Percentiles rank a stretch among this genome's conserved stretches.
Conservation (phyloP, 441 rosid genomes). For the Oxalis stricta region DNA sequence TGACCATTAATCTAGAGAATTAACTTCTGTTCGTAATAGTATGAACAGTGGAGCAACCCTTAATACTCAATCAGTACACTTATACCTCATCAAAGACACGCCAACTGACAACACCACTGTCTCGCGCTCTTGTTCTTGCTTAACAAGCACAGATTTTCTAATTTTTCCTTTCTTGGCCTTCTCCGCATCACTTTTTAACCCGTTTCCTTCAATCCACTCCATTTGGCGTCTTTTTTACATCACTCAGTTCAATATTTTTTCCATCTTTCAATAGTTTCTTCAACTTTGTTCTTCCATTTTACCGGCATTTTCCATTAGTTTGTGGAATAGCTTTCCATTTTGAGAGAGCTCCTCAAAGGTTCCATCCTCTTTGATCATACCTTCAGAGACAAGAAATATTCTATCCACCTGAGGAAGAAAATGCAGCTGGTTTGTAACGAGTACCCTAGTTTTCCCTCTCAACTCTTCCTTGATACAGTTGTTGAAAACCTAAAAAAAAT, state of each 20-base stretch:
- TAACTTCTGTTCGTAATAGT: no score
- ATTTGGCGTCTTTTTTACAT: slow-evolving; percentile 21
- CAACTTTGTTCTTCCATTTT: slow-evolving; percentile 36
- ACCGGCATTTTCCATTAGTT: slow-evolving; percentile 93
- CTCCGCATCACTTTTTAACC: slow-evolving; percentile 18
- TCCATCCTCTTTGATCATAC: slow-evolving; percentile 80
- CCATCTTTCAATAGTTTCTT: slow-evolving; percentile 17
- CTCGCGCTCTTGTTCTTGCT: slow-evolving; percentile 93
- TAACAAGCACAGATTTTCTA: slow-evolving; percentile 64
- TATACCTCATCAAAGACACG: slow-evolving; percentile 77
- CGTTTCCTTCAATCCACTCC: slow-evolving; percentile 14
- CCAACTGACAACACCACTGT: slow-evolving; percentile 84
- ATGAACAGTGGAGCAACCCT: no score
- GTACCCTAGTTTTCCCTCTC: slow-evolving; percentile 76
- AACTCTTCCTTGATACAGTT: slow-evolving; percentile 75
- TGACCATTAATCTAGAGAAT: no score
- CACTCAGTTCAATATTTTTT: slow-evolving; percentile 14
- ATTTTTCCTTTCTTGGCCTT: slow-evolving; percentile 36
- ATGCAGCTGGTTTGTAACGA: slow-evolving; percentile 93
- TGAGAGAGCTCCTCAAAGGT: slow-evolving; percentile 72
- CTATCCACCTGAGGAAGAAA: slow-evolving; percentile 91
- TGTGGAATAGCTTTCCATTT: slow-evolving; percentile 59
- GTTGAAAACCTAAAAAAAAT: slow-evolving; percentile 56
- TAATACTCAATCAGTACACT: no score
- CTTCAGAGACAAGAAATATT: slow-evolving; percentile 59